Percentiles rank a stretch among this genome's conserved stretches.
phyloP scores from a whole-genome alignment of 345 rosid genomes.

The Populus nigra region DNA sequence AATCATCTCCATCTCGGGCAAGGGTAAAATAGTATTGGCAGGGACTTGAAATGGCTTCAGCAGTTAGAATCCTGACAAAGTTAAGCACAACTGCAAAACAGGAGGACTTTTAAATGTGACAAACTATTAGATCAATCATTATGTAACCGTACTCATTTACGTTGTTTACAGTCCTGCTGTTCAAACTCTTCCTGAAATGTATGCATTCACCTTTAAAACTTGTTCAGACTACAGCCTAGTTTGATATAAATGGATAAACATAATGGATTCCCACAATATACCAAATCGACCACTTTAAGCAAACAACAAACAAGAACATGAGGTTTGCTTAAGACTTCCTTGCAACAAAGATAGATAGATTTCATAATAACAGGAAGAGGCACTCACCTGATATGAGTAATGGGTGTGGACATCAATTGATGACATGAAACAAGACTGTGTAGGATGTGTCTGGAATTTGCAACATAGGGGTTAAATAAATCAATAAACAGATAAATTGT shows the following conservation, averaged over 20 bases:
- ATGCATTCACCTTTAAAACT: not conserved
- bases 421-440: slow-evolving; percentile 99
- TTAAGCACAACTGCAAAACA: not conserved
- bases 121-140: not conserved
- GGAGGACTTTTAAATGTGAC: not conserved
- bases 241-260: too few relatives aligned
- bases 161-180: not conserved
- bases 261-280: not conserved
- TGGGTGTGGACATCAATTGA: slow-evolving; percentile 97
- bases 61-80: not conserved
- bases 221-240: not conserved
- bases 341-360: not conserved
- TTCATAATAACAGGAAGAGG: slow-evolving; percentile 11
- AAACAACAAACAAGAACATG: not conserved
- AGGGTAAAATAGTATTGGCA: not conserved
- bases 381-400: slow-evolving; percentile 85
- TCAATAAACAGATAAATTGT: not conserved
- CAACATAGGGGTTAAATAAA: slow-evolving; percentile 9
- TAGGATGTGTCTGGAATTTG: slow-evolving; percentile 85
- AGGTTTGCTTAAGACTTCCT: not conserved
- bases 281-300: not conserved
- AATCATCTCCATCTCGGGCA: not conserved
- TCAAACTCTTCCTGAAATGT: not conserved
- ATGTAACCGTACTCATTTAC: not conserved
- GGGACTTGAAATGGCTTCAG: not conserved